Percentiles rank a stretch among this genome's conserved stretches.
These are phyloP conservation scores for Solanum appendiculatum DNA, from an alignment of 257 asterid species.

Conservation along the genomic window DNA sequence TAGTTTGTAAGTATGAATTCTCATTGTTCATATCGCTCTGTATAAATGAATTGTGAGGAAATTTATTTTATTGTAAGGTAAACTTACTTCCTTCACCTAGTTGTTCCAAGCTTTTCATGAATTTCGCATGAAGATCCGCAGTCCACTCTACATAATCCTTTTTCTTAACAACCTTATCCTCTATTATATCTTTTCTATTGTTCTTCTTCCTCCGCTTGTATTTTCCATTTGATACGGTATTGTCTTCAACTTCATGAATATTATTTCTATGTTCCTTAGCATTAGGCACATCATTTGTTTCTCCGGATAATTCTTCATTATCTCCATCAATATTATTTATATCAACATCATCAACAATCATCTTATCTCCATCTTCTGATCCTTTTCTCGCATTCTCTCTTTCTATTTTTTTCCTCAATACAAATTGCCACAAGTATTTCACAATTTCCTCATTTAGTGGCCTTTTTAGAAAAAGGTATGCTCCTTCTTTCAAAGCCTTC, in stretches of 20 bases:
- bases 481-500: background rate
- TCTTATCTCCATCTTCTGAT: background rate
- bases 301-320: too few relatives aligned
- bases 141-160: conserved; percentile 7
- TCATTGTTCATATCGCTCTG: background rate
- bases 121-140: conserved; percentile 7
- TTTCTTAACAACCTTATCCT: background rate
- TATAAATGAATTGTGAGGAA: background rate
- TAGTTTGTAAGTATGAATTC: background rate
- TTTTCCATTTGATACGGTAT: background rate
- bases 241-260: background rate
- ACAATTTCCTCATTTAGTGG: background rate
- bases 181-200: background rate
- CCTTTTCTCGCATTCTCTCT: background rate
- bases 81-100: conserved; percentile 29
- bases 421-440: background rate
- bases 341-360: background rate
- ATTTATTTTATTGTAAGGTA: background rate
- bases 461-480: background rate
- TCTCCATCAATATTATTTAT: background rate
- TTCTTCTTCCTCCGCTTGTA: background rate
- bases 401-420: too few relatives aligned
- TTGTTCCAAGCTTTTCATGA: conserved; percentile 1
- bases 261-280: background rate
- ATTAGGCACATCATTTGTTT: background rate